Conservation (phyloP, 2,329 filamentous ascomycete species). For the Esteya vermicola region DNA sequence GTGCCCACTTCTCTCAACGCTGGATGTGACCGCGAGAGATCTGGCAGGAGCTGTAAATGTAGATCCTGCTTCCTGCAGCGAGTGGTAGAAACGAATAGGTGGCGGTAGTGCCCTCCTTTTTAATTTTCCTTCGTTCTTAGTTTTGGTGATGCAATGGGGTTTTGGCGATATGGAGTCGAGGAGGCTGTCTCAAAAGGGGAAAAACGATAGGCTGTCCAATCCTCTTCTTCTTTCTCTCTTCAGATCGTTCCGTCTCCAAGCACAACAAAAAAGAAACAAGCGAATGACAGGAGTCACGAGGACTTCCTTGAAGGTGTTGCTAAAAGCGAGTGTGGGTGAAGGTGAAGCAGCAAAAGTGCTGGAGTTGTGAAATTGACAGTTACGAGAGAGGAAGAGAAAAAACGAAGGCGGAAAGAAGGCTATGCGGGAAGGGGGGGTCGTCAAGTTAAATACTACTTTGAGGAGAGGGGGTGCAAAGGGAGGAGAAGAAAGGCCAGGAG, state of each 20-base stretch:
- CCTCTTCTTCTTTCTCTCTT: conserved; percentile 6
- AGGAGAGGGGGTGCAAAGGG: background rate
- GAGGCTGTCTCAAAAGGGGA: too few relatives aligned
- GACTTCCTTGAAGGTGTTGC: conserved; percentile 45
- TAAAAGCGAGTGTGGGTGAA: conserved; percentile 35
- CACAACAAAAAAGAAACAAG: conserved; percentile 42
- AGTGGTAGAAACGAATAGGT: too few relatives aligned
- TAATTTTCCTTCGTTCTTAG: too few relatives aligned
- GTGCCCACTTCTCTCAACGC: too few relatives aligned
- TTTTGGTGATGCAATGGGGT: background rate
- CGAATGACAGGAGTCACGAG: conserved; percentile 66
- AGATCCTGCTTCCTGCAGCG: too few relatives aligned
- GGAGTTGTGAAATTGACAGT: conserved; percentile 8
- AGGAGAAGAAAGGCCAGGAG: background rate
- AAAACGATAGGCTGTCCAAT: background rate
- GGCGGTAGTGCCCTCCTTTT: background rate
- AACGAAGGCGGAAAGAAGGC: conserved; percentile 9
- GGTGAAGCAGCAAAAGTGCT: conserved; percentile 22
- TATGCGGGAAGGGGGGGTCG: background rate
- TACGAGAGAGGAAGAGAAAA: conserved; percentile 1
- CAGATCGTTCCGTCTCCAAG: too few relatives aligned
- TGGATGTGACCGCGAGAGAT: too few relatives aligned
- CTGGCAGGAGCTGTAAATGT: too few relatives aligned
- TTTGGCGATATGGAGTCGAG: background rate
- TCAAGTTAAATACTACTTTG: background rate